A percentile compares a stretch with the other conserved stretches of the same genome.
These are phyloP conservation scores for Clonostachys sp. DNA, from an alignment of 2,329 filamentous ascomycete genomes.

Conservation along the genomic window DNA sequence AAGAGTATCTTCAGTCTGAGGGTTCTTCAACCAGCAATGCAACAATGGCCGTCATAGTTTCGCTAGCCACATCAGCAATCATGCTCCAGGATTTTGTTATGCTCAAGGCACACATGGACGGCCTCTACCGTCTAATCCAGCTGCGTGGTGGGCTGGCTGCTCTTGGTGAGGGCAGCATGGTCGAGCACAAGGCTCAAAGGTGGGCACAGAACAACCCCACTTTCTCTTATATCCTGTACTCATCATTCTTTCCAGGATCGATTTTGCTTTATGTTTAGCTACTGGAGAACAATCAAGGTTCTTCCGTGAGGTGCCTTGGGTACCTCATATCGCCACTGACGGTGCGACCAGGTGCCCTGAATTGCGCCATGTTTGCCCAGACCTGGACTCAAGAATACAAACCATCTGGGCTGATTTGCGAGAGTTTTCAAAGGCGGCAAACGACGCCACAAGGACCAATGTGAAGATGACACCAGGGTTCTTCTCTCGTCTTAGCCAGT, in stretches of 20 bases:
- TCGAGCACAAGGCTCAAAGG: conserved; percentile 7
- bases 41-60: conserved; percentile 11
- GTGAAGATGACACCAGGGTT: conserved; percentile 8
- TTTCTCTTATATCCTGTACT: too few species aligned
- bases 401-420: conserved; percentile 13
- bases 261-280: conserved; percentile 1
- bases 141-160: conserved; percentile 11
- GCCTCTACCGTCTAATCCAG: conserved; percentile 11
- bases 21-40: conserved; percentile 5
- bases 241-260: background rate
- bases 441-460: conserved; percentile 10
- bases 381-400: conserved; percentile 8
- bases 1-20: conserved; percentile 8
- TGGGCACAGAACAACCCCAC: background rate
- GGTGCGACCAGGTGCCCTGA: conserved; percentile 2
- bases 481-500: conserved; percentile 10
- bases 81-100: conserved; percentile 12
- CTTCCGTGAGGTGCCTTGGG: conserved; percentile 6
- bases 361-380: conserved; percentile 3
- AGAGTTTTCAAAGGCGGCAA: conserved; percentile 12
- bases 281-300: conserved; percentile 4
- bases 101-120: conserved; percentile 13
- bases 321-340: conserved; percentile 3
- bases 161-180: conserved; percentile 5
- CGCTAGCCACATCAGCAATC: conserved; percentile 12